Percentiles rank a stretch among this genome's conserved stretches.
Conservation (phyloP, 2,329 filamentous ascomycete species). For the Scopulariopsis brevicaulis region DNA sequence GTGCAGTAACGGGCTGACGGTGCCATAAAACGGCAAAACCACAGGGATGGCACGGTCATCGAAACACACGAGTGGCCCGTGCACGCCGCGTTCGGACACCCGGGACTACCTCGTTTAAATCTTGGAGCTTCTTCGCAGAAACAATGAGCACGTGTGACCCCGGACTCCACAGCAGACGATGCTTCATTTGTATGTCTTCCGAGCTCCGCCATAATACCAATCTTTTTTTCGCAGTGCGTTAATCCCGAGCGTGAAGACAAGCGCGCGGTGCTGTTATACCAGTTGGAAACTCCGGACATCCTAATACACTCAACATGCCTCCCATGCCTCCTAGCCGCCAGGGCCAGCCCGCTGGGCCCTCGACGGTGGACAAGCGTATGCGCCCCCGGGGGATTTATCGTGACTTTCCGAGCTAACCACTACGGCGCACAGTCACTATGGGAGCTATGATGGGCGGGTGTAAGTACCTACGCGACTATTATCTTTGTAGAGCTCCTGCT, state of each 20-base stretch:
- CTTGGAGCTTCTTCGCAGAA: background rate
- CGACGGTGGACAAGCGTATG: background rate
- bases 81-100: background rate
- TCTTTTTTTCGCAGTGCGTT: background rate
- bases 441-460: constrained; percentile 97
- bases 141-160: background rate
- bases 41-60: background rate
- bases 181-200: background rate
- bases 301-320: background rate
- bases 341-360: background rate
- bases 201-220: background rate
- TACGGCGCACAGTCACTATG: constrained; percentile 72
- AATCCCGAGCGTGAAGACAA: background rate
- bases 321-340: background rate
- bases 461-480: constrained; percentile 38
- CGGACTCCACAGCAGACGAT: background rate
- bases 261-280: background rate
- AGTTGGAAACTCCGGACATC: background rate
- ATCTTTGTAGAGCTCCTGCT: background rate
- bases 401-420: background rate
- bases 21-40: background rate
- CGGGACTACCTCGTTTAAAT: background rate
- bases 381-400: background rate
- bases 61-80: background rate
- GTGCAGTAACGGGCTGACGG: too few species aligned